A percentile compares a stretch with the other conserved stretches of the same genome.
phyloP scores from a whole-genome alignment of 257 asterid species.

The Solanum dulcamara region DNA sequence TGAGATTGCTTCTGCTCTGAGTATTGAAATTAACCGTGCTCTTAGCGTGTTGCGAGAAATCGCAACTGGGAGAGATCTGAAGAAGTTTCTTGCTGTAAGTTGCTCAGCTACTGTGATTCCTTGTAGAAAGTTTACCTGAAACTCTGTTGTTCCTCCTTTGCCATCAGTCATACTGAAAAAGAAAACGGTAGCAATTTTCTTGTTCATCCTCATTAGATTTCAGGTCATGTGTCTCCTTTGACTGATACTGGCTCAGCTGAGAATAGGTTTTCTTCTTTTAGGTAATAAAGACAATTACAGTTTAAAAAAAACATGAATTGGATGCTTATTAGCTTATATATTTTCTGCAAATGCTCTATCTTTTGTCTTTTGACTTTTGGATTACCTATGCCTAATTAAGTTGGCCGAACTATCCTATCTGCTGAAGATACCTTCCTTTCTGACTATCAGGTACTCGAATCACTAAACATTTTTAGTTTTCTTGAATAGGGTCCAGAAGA shows the following conservation, averaged over 20 bases:
- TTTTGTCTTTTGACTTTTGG: not conserved
- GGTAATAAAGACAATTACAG: not conserved
- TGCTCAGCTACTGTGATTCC: not conserved
- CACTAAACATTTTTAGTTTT: not conserved
- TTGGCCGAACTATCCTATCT: not conserved
- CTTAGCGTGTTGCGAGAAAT: constrained; percentile 42
- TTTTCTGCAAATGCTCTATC: not conserved
- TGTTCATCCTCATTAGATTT: not conserved
- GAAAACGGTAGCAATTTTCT: not conserved
- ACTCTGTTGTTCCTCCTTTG: not conserved
- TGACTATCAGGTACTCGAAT: not conserved
- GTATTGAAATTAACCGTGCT: constrained; percentile 44
- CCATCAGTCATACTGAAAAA: not conserved
- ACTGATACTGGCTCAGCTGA: not conserved
- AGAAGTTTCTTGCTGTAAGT: constrained; percentile 58
- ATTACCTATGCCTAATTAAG: not conserved
- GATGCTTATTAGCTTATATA: not conserved
- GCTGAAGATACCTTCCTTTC: not conserved
- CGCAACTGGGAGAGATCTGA: constrained; percentile 70
- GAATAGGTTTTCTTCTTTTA: not conserved
- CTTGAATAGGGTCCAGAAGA: not conserved
- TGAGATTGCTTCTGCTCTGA: constrained; percentile 47
- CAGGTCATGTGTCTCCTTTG: not conserved
- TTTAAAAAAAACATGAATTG: not conserved
- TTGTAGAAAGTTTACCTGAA: not conserved